Base-by-base conservation (phyloP, 1,139 yeast genomes). In the Pichia sp. region DNA sequence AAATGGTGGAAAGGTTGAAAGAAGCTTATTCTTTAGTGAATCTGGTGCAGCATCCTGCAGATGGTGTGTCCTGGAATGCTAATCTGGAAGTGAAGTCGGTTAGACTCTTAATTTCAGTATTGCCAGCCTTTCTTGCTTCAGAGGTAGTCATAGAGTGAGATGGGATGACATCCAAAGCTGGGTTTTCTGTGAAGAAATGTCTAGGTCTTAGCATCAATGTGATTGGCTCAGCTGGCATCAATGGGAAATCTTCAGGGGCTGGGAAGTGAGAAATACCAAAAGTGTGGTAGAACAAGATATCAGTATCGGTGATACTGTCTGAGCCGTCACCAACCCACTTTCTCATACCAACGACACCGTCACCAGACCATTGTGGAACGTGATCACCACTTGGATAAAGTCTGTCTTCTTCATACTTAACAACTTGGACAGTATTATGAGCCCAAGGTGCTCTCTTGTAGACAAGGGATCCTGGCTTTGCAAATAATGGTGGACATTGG, bases 181-280 rank as follows among this genome's bases (percentile, higher is more conserved):
- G 93, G 57, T 81, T 82, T 58, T 77, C 83, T 28, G 67, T 63
- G 67, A 82, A 82, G 64, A 82, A 74, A 60, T 82, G 77, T 58
- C 91, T 71, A 50, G 93, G 93, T 59, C 91, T 72, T 58, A 82
- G 65, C 65, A 78, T 67, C 49, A 83, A 66, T 44, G 79, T 75
- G 52, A 80, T 77, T 51, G 84, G 80, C 62, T 82, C 94, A 27
- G 87, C 80, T 34, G 93, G 93, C 93, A 82, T 82, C 48, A 83
- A 74, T 42, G 93, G 91, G 78, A 81, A 83, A 62, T 82, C 94
- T 64, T 82, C 93, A 43, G 93, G 91, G 11, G 88, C 77, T 43
- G 94, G 94, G 73, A 81, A 78, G 56, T 82, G 94, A 29, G 91
- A 78, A 47, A 82, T 73, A 53, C 93, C 93, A 55, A 82, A 82